Evolutionary conservation across 768 basidiomycete species (phyloP).

Genomic region (Rhodotorula taiwanensis): DNA sequence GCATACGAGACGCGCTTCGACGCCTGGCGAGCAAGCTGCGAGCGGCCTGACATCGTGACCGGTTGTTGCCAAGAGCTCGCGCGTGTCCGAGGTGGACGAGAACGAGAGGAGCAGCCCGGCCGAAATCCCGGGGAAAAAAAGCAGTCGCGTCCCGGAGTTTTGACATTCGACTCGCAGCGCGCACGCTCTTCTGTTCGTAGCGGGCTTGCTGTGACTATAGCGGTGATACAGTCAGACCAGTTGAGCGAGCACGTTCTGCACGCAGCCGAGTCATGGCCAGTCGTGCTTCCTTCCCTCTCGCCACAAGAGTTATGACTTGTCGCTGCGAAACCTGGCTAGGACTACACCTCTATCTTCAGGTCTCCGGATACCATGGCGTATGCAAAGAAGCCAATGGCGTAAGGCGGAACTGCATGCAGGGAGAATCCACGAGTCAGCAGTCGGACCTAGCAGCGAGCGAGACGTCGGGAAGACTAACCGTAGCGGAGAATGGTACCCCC

Average conservation of each 20-base stretch:
- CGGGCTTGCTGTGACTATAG: too few relatives aligned
- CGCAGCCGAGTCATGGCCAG: neutral
- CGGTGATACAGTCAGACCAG: neutral
- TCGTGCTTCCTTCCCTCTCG: neutral
- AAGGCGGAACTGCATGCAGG: slow-evolving; percentile 11
- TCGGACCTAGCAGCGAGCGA: too few relatives aligned
- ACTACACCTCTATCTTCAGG: slow-evolving; percentile 24
- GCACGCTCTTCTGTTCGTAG: too few relatives aligned
- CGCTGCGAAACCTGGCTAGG: neutral
- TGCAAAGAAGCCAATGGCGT: slow-evolving; percentile 18
- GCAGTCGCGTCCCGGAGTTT: too few relatives aligned
- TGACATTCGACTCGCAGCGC: too few relatives aligned
- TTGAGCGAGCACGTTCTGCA: neutral
- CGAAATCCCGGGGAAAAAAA: too few relatives aligned
- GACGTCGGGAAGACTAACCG: too few relatives aligned
- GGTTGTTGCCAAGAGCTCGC: neutral
- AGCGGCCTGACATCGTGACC: neutral
- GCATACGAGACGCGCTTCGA: neutral
- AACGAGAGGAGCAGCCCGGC: neutral
- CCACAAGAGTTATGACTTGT: neutral
- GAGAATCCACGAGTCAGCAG: neutral
- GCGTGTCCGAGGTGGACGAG: neutral
- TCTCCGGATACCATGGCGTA: slow-evolving; percentile 22
- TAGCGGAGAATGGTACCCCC: slow-evolving; percentile 9
- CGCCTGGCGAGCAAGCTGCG: neutral